Evolutionary conservation across 352 stramenopile genomes (phyloP).

Genomic region (Globisporangium alternatum): DNA sequence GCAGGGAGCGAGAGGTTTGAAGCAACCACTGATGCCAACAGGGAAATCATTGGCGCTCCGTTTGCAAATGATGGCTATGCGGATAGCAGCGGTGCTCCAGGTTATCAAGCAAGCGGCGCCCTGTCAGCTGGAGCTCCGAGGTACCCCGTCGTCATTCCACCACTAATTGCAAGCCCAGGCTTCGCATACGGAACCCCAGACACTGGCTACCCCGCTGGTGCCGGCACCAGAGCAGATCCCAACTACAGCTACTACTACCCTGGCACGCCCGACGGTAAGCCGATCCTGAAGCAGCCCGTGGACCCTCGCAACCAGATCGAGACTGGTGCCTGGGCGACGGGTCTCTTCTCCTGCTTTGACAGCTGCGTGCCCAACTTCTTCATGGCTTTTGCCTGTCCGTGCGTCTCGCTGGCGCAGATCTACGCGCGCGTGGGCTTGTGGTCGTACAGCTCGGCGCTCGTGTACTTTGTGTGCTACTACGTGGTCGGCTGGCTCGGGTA

Average conservation of each 20-base stretch:
- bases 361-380: conserved; percentile 26
- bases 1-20: too few species aligned
- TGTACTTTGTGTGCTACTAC: conserved; percentile 9
- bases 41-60: too few species aligned
- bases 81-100: too few species aligned
- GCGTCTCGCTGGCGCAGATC: conserved; percentile 28
- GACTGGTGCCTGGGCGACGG: conserved; percentile 12
- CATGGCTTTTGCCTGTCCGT: conserved; percentile 25
- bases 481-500: neutral
- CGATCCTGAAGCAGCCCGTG: neutral
- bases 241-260: neutral
- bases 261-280: neutral
- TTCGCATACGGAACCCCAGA: too few species aligned
- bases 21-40: too few species aligned
- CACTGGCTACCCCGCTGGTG: too few species aligned
- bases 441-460: conserved; percentile 7
- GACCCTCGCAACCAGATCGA: conserved; percentile 6
- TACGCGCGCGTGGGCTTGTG: conserved; percentile 15
- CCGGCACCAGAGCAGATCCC: neutral
- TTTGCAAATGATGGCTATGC: too few species aligned
- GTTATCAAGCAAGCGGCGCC: too few species aligned
- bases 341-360: conserved; percentile 26
- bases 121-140: too few species aligned
- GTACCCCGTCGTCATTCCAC: too few species aligned
- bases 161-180: too few species aligned